Evolutionary conservation across 352 stramenopile species (phyloP), one percentile per base, ranked within the genome.

Genomic region (Globisporangium rhizosaccharum): DNA sequence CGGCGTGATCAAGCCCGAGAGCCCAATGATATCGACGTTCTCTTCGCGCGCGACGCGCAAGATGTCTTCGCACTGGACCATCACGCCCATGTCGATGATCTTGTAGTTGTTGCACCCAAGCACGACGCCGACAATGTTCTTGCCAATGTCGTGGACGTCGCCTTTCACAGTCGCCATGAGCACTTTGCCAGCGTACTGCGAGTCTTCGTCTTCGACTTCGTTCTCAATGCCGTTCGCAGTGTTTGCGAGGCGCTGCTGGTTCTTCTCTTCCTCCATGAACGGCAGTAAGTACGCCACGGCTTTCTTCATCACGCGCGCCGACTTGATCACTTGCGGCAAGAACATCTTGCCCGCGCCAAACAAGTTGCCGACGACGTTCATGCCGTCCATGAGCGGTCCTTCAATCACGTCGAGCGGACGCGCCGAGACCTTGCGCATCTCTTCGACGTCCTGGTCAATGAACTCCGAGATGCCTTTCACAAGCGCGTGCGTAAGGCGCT

Each of bases 41-140:
- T 92, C 33, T 50, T 90, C 65, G 44, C 75, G 73, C 5, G 83
- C 81, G 20, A 79, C 74, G 25, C 76, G 68, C 39, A 88, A 42
- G 28, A 91, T 89, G n/a, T 89, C 75, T 53, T 87, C 96, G 65
- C 91, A 98, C 8, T 87, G 88, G 50, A 92, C 86, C 96, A 99
- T 99, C 36, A 99, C 96, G 56, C 96, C 96, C 64, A 98, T 90
- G 72, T 99, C 96, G 36, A 89, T 89, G 63, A 87, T 95, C 74
- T 98, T 98, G 85, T 97, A 99, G 67, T 98, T 99, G 80, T 99
- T 99, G 76, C 96, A 99, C 33, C 96, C 96, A 23, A 99, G 78
- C 51, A 99, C 96, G 56, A 99, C 96, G 47, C 92, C 89, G 42
- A 99, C 96, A 83, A 99, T 99, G 77, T 99, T 99, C 71, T 99